These are phyloP conservation scores for Nakazawaea populi DNA, from an alignment of 805 yeast genomes.

Conservation along the genomic window DNA sequence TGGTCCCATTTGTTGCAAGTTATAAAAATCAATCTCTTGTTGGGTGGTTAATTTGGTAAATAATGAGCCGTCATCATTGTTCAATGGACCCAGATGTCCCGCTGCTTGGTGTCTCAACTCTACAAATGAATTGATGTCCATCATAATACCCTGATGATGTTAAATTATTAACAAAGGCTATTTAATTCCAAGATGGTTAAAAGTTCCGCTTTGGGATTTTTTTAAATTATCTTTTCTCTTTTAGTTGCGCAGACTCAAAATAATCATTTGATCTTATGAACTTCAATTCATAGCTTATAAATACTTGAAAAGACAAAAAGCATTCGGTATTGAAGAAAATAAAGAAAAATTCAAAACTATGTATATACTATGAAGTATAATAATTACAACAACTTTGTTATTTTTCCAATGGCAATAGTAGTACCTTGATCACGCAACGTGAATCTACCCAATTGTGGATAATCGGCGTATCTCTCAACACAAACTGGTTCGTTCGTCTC, in stretches of 20 bases:
- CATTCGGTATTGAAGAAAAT: neutral
- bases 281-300: neutral
- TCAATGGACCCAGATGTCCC: slow-evolving; percentile 81
- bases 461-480: slow-evolving; percentile 86
- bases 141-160: neutral
- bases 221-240: too few species aligned
- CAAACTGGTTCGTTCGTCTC: slow-evolving; percentile 87
- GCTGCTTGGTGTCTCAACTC: slow-evolving; percentile 71
- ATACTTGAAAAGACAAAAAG: neutral
- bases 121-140: slow-evolving; percentile 13
- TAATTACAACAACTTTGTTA: slow-evolving; percentile 71
- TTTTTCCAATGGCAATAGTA: slow-evolving; percentile 97
- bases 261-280: neutral
- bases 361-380: too few species aligned
- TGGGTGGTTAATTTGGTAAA: slow-evolving; percentile 63
- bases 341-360: too few species aligned
- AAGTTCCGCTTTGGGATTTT: too few species aligned
- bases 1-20: neutral
- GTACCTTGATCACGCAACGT: slow-evolving; percentile 98
- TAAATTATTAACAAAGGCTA: too few species aligned
- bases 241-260: neutral
- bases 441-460: slow-evolving; percentile 96
- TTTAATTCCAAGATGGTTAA: too few species aligned
- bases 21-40: slow-evolving; percentile 75
- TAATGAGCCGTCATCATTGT: slow-evolving; percentile 55